These are phyloP conservation scores for Raffaelea ambrosiae DNA, from an alignment of 2,329 filamentous ascomycete genomes.

Conservation along the genomic window DNA sequence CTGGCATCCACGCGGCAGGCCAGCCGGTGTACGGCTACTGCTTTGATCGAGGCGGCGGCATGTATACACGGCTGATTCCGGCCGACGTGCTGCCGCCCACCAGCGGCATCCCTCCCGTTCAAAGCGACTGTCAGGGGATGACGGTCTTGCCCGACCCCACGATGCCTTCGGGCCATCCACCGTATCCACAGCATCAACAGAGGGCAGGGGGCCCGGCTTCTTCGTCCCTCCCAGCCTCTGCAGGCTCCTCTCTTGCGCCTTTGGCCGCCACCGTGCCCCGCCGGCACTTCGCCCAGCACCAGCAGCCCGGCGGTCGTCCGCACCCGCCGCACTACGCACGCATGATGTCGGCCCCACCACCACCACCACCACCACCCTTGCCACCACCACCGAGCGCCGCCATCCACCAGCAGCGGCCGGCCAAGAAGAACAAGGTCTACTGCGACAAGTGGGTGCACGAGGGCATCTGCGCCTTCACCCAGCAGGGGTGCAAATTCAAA, in stretches of 20 bases:
- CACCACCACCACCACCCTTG: background rate
- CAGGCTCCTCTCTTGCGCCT: background rate
- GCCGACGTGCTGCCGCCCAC: conserved; percentile 43
- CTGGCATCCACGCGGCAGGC: too few species aligned
- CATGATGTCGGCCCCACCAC: background rate
- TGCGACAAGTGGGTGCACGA: conserved; percentile 88
- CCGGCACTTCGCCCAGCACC: too few species aligned
- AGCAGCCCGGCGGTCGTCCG: too few species aligned
- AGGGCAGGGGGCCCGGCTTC: background rate
- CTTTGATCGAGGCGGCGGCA: conserved; percentile 43
- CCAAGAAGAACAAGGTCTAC: conserved; percentile 58
- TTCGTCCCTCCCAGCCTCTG: background rate
- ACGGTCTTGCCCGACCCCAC: conserved; percentile 29
- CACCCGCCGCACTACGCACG: too few species aligned
- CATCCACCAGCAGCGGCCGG: conserved; percentile 16
- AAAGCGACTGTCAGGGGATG: conserved; percentile 32
- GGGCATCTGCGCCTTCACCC: conserved; percentile 74
- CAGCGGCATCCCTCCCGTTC: conserved; percentile 31
- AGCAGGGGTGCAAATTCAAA: conserved; percentile 82
- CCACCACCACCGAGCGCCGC: background rate
- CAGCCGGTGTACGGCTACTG: conserved; percentile 39
- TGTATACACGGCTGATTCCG: conserved; percentile 45
- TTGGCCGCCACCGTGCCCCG: too few species aligned
- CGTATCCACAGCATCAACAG: background rate
- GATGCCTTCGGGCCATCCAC: too few species aligned